Evolutionary conservation across 352 stramenopile genomes (phyloP).

Genomic region (Peronosclerospora sorghi): DNA sequence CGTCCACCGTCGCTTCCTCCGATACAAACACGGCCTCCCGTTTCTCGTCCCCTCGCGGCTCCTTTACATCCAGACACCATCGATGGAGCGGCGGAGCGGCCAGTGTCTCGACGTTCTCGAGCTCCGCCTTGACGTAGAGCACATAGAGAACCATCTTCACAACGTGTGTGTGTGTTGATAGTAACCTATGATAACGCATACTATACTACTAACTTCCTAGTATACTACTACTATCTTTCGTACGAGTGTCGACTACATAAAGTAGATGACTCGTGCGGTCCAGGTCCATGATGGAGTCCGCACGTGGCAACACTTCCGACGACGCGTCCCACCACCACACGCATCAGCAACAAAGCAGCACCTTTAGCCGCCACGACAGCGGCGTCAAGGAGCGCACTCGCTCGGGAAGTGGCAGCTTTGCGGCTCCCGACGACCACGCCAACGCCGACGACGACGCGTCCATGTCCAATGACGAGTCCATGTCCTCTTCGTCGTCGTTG

Average conservation of each 20-base stretch:
- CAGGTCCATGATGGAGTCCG: constrained; percentile 1
- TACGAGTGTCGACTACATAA: too few species aligned
- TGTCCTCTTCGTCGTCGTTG: constrained; percentile 37
- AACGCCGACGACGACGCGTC: constrained; percentile 29
- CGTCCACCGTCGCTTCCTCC: constrained; percentile 63
- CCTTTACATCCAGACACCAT: constrained; percentile 82
- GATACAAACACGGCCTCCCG: constrained; percentile 73
- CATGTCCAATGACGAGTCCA: constrained; percentile 57
- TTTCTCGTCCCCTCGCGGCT: constrained; percentile 64
- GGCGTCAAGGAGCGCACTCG: constrained; percentile 20
- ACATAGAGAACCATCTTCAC: constrained; percentile 71
- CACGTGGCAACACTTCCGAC: constrained; percentile 2
- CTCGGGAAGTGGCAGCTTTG: constrained; percentile 13
- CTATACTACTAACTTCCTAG: too few species aligned
- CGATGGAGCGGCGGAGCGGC: constrained; percentile 51
- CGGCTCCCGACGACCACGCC: constrained; percentile 3
- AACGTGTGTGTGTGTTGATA: background rate
- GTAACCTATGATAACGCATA: too few species aligned
- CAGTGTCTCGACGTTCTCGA: constrained; percentile 79
- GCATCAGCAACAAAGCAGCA: constrained; percentile 1
- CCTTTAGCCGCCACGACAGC: constrained; percentile 5
- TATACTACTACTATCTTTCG: too few species aligned
- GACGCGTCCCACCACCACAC: constrained; percentile 5
- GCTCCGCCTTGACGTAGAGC: constrained; percentile 80
- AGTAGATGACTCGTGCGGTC: too few species aligned